Base-by-base conservation (phyloP, 306 rosid species). In the Pyrus communis region DNA sequence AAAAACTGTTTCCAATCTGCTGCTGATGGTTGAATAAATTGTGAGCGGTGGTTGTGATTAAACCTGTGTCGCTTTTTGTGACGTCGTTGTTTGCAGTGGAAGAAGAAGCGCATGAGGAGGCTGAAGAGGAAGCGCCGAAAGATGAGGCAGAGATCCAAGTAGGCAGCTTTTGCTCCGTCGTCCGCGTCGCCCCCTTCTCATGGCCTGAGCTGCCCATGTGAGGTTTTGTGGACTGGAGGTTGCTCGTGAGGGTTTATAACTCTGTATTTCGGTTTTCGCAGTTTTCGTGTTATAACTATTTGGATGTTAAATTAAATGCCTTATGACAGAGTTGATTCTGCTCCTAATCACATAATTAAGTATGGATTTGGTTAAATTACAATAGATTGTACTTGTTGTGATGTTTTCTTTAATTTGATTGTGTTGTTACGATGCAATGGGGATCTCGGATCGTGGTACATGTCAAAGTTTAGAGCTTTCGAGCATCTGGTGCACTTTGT, bases 51-150 rank as follows among this genome's bases (percentile, higher is more conserved):
- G 9, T 58, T 25, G 17, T 2, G n/a, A n/a, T 28, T 67, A 38
- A 70, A 42, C 49, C 54, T 28, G 67, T 28, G 35, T 28, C 22
- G 38, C 5, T 45, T 49, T 49, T 9, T 17, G 14, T 46, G 11
- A 10, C 51, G 22, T 22, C 0, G 10, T 19, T 28, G 60, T 22
- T 9, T 17, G 58, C 97, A 90, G 97, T 92, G 96, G 96, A 92
- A 92, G 97, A 92, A 92, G 96, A 92, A 92, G 93, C 91, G 97
- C 18, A 92, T 92, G 97, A 90, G 97, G 91, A 92, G 97, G 78
- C 72, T 92, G 87, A 92, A 92, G 91, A 92, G 97, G 83, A 92
- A 92, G 91, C 97, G 97, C 87, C 80, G 96, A 90, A 92, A 92
- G 96, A 92, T 92, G 97, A 92, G 97, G 70, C 97, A 92, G 79